Conservation (phyloP, 495 filamentous ascomycete genomes). For the Bryoglossum gracile region DNA sequence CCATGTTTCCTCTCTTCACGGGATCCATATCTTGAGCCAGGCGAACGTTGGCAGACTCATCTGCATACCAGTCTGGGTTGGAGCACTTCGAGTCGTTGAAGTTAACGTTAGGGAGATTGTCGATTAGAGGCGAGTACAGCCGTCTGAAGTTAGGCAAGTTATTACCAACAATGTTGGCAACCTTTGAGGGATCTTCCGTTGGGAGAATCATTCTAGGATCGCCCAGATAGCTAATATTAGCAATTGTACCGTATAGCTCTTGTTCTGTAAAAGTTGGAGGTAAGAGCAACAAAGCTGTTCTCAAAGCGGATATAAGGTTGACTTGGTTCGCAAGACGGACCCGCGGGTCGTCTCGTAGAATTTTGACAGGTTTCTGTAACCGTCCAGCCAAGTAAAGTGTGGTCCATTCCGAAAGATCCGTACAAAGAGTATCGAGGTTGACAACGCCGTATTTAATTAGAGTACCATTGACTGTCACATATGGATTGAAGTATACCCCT, state of each 20-base stretch:
- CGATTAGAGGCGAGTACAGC: constrained; percentile 81
- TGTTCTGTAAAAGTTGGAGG: constrained; percentile 79
- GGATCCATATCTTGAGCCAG: constrained; percentile 89
- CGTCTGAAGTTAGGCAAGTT: constrained; percentile 88
- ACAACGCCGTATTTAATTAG: constrained; percentile 97
- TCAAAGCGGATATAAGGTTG: constrained; percentile 84
- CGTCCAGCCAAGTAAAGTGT: constrained; percentile 91
- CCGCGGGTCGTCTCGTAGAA: constrained; percentile 83
- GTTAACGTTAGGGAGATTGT: constrained; percentile 77
- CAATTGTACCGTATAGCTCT: constrained; percentile 81
- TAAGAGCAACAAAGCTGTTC: constrained; percentile 80
- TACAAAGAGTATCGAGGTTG: constrained; percentile 78
- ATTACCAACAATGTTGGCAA: constrained; percentile 83
- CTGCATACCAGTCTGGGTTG: constrained; percentile 56
- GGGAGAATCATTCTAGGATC: constrained; percentile 87
- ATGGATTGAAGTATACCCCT: constrained; percentile 96
- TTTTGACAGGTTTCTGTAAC: constrained; percentile 95
- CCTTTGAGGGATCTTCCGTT: constrained; percentile 87
- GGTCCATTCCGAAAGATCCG: constrained; percentile 81
- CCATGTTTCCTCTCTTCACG: constrained; percentile 86
- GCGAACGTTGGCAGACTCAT: constrained; percentile 49
- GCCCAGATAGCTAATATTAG: constrained; percentile 86
- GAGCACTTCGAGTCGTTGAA: constrained; percentile 65
- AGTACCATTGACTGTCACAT: constrained; percentile 90
- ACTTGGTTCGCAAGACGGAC: constrained; percentile 91